Conservation (phyloP, 306 rosid genomes). For the Lathyrus sativus region DNA sequence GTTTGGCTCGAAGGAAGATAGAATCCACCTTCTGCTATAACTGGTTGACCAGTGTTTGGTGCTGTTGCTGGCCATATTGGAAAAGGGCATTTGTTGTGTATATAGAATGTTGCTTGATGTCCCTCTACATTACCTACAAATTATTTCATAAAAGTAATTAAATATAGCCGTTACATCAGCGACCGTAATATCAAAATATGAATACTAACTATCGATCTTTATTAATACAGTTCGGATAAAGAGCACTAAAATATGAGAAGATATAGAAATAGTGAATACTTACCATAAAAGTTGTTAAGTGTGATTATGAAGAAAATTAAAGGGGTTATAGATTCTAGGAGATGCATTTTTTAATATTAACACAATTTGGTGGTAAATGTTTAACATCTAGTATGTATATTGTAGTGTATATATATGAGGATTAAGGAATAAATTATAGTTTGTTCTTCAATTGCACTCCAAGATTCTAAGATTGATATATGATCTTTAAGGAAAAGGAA, state of each 20-base stretch:
- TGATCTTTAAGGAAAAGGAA: constrained; percentile 52
- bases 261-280: too few species aligned
- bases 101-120: constrained; percentile 51
- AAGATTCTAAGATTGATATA: constrained; percentile 49
- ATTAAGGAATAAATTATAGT: constrained; percentile 9
- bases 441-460: constrained; percentile 60
- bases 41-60: constrained; percentile 67
- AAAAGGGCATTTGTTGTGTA: constrained; percentile 73
- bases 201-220: too few species aligned
- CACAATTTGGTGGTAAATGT: constrained; percentile 30
- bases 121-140: constrained; percentile 52
- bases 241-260: too few species aligned
- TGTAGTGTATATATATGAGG: neutral
- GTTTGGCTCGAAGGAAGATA: constrained; percentile 62
- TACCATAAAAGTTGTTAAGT: constrained; percentile 50
- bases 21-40: constrained; percentile 85
- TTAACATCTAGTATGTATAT: constrained; percentile 19
- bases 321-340: constrained; percentile 32
- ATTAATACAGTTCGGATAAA: too few species aligned
- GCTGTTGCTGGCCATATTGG: constrained; percentile 95
- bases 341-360: constrained; percentile 48
- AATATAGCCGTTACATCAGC: neutral
- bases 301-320: constrained; percentile 43
- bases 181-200: too few species aligned
- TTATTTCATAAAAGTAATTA: neutral